Evolutionary conservation across 2,329 filamentous ascomycete species (phyloP), one percentile per base, ranked within the genome.

Genomic region (Cordyceps cicadae): DNA sequence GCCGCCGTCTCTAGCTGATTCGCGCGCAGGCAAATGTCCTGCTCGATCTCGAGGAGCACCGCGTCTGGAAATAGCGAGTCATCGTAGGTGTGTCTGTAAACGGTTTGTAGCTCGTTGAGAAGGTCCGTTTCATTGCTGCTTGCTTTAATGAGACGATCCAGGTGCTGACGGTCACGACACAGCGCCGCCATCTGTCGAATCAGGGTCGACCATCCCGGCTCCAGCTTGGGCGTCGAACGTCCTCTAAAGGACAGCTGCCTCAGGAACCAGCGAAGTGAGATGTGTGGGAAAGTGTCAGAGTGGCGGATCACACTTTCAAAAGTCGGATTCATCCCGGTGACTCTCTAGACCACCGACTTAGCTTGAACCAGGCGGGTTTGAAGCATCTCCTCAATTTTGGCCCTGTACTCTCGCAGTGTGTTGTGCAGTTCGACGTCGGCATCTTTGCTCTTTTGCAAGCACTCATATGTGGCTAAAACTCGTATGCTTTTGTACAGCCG

Each of bases 31-130:
- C 85, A 66, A 1, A 90, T 75, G 0, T 79, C 78, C 39, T 77
- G 83, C 58, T 90, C 87, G 0, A 87, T 74, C 67, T 90, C 87
- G 0, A 90, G 62, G 0, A 91, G 71, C 0, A 90, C 72, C 62
- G 76, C 84, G 24, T 90, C 87, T 0, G 87, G 85, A 43, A 61
- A 61, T 2, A 5, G 1, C 7, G 29, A 15, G 29, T 43, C n/a
- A 1, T 46, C 39, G 14, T 45, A 51, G 3, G 0, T 9, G 0
- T 37, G 14, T 8, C 52, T 46, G 0, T 46, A 46, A 21, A 61
- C 37, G 0, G 45, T 53, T 26, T 21, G n/a, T 3, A 61, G 14
- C n/a, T 61, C 59, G 2, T 34, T 37, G 2, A 46, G 14, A 0
- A 62, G 19, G 6, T 32, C 19, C 0, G 41, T 14, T 29, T 17